Base-by-base conservation (phyloP, 148 eudicot species). In the Fallopia convolvulus region DNA sequence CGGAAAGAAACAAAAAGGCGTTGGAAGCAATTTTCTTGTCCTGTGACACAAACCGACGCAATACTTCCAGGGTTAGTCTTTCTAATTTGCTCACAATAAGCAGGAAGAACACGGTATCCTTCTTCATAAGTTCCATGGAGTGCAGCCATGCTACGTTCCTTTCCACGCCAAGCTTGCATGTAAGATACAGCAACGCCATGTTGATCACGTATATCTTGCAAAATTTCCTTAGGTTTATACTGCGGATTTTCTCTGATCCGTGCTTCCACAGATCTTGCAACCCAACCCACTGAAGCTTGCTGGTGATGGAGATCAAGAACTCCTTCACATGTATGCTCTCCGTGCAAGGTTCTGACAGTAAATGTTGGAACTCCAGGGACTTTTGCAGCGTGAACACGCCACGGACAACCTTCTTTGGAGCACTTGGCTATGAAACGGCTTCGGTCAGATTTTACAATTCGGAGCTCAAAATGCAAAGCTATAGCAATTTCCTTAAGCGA, bases 91-190 rank as follows among this genome's bases (percentile, higher is more conserved):
- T 95, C 98, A 83, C 99, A 95, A 81, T 95, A 95, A 26, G 88
- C 88, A 42, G 98, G 97, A 56, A 95, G 97, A 83, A 93, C 85
- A 53, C 87, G 92, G 79, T 88, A 95, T 36, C 98, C 99, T 74
- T 95, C 97, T 78, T 95, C 99, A 79, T 83, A 95, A 32, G 99
- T 92, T 74, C 99, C 99, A 70, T 93, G 99, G 55, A 95, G 82
- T 44, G 98, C 94, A 75, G 99, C 94, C 99, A 95, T 95, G 81
- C 97, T 95, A 20, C 99, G 89, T 79, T 95, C 99, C 86, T 93
- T 95, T 46, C 99, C 99, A 72, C 99, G 85, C 99, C 99, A 95
- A 14, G 99, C 99, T 81, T 95, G 99, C 99, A 92, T 95, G 82
- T 95, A 95, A 44, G 99, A 89, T 53, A 95, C 97, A 42, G 99